A percentile compares a stretch with the other conserved stretches of the same genome.
These are phyloP conservation scores for Lecanicillium sp. DNA, from an alignment of 2,329 filamentous ascomycete species.

Conservation along the genomic window DNA sequence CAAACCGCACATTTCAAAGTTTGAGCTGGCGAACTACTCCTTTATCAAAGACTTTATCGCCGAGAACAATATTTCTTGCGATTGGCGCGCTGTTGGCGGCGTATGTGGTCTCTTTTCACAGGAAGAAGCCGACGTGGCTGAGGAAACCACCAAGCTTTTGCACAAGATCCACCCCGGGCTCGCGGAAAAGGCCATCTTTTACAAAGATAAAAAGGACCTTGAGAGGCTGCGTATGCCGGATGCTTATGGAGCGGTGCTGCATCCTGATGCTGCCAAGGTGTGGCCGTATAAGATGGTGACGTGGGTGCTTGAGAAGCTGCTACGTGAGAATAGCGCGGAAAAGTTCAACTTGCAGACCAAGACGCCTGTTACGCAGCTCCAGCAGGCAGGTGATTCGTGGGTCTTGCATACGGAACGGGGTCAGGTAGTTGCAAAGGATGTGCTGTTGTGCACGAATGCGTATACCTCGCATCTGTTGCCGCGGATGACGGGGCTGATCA, in stretches of 20 bases:
- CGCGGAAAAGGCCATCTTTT: slow-evolving; percentile 34
- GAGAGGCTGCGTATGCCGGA: slow-evolving; percentile 43
- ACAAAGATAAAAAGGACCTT: slow-evolving; percentile 31
- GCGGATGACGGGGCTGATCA: slow-evolving; percentile 58
- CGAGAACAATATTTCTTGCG: slow-evolving; percentile 54
- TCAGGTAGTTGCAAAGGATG: slow-evolving; percentile 48
- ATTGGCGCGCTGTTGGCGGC: slow-evolving; percentile 56
- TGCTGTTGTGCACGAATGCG: slow-evolving; percentile 75
- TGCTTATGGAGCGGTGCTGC: slow-evolving; percentile 56
- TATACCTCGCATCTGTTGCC: slow-evolving; percentile 74
- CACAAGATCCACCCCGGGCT: slow-evolving; percentile 47
- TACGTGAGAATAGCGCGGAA: slow-evolving; percentile 26
- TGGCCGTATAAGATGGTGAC: slow-evolving; percentile 83
- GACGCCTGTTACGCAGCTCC: slow-evolving; percentile 52
- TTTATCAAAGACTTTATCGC: slow-evolving; percentile 51
- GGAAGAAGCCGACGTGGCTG: slow-evolving; percentile 44
- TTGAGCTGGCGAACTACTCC: slow-evolving; percentile 63
- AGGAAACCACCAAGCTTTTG: slow-evolving; percentile 42
- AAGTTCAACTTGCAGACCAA: slow-evolving; percentile 66
- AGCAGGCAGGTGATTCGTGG: slow-evolving; percentile 37
- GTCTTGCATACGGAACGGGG: slow-evolving; percentile 61
- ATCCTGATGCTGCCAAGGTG: slow-evolving; percentile 55
- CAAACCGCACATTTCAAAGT: slow-evolving; percentile 53
- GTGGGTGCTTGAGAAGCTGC: slow-evolving; percentile 56
- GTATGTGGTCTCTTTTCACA: slow-evolving; percentile 55